Evolutionary conservation across 2,329 filamentous ascomycete genomes (phyloP).

Genomic region (Pseudogymnoascus sp.): DNA sequence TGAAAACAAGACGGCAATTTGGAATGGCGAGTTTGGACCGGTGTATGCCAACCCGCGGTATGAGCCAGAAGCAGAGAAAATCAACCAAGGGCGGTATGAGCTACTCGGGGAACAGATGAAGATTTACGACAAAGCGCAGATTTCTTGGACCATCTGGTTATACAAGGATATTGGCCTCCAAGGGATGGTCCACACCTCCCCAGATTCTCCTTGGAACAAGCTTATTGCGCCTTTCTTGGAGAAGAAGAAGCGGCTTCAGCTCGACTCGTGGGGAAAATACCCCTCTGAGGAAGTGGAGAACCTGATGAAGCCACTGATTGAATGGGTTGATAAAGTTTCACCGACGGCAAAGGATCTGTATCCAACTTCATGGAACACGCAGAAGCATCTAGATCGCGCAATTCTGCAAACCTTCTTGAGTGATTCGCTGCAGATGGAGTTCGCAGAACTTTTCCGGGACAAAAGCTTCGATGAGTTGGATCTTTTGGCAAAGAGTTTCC

Average conservation of each 20-base stretch:
- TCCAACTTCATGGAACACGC: conserved; percentile 22
- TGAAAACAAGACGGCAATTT: conserved; percentile 34
- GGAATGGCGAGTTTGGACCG: conserved; percentile 46
- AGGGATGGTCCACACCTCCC: conserved; percentile 43
- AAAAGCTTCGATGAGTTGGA: conserved; percentile 45
- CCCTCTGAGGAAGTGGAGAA: conserved; percentile 28
- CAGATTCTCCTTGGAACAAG: conserved; percentile 40
- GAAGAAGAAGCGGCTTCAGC: conserved; percentile 44
- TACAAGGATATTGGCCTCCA: conserved; percentile 49
- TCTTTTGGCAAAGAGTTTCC: conserved; percentile 38
- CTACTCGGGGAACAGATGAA: conserved; percentile 38
- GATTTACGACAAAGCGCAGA: conserved; percentile 42
- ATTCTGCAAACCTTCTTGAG: conserved; percentile 15
- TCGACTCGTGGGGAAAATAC: conserved; percentile 45
- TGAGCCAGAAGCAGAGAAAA: conserved; percentile 28
- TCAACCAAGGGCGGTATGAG: conserved; percentile 35
- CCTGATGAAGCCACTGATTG: conserved; percentile 27
- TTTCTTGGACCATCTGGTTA: conserved; percentile 49
- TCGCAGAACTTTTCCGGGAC: conserved; percentile 43
- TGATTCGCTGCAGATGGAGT: conserved; percentile 32
- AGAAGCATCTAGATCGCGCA: conserved; percentile 19
- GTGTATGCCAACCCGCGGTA: conserved; percentile 27
- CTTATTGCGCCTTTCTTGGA: conserved; percentile 41
- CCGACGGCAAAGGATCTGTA: conserved; percentile 22
- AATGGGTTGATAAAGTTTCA: conserved; percentile 19